A percentile compares a stretch with the other conserved stretches of the same genome.
Conservation (phyloP, 2,329 filamentous ascomycete genomes). For the Penicillium crustosum region DNA sequence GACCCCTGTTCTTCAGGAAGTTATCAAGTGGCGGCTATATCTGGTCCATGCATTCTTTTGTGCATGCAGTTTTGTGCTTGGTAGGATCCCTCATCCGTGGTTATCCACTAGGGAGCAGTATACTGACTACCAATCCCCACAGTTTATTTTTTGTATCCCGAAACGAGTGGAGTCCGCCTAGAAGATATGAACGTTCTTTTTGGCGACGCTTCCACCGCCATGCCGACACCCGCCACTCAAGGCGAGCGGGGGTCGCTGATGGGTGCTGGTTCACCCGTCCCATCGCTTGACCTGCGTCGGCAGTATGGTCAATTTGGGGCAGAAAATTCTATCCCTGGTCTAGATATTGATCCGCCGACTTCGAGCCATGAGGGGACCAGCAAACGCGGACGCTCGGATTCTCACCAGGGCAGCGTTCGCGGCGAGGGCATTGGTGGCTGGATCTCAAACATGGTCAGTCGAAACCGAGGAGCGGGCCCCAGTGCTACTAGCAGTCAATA, state of each 20-base stretch:
- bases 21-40: slow-evolving; percentile 91
- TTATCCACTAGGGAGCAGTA: neutral
- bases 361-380: slow-evolving; percentile 53
- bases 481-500: slow-evolving; percentile 45
- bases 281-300: slow-evolving; percentile 69
- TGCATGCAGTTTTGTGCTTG: slow-evolving; percentile 89
- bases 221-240: slow-evolving; percentile 73
- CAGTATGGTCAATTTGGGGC: slow-evolving; percentile 52
- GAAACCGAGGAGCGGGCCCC: slow-evolving; percentile 43
- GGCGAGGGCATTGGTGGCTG: slow-evolving; percentile 65
- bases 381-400: slow-evolving; percentile 45
- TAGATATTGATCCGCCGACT: slow-evolving; percentile 77
- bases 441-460: slow-evolving; percentile 66
- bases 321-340: slow-evolving; percentile 71
- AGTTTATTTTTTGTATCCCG: slow-evolving; percentile 98
- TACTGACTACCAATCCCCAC: slow-evolving; percentile 19
- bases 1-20: slow-evolving; percentile 88
- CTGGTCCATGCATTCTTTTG: slow-evolving; percentile 97
- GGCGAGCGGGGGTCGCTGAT: slow-evolving; percentile 83
- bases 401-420: slow-evolving; percentile 35
- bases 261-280: slow-evolving; percentile 73
- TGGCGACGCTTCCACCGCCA: slow-evolving; percentile 83
- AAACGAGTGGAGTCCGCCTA: slow-evolving; percentile 90
- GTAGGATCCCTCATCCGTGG: slow-evolving; percentile 59
- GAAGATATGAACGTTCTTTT: slow-evolving; percentile 97